Percentiles rank a stretch among this genome's conserved stretches.
phyloP scores from a whole-genome alignment of 345 rosid species.

The Geranium rotundifolium region DNA sequence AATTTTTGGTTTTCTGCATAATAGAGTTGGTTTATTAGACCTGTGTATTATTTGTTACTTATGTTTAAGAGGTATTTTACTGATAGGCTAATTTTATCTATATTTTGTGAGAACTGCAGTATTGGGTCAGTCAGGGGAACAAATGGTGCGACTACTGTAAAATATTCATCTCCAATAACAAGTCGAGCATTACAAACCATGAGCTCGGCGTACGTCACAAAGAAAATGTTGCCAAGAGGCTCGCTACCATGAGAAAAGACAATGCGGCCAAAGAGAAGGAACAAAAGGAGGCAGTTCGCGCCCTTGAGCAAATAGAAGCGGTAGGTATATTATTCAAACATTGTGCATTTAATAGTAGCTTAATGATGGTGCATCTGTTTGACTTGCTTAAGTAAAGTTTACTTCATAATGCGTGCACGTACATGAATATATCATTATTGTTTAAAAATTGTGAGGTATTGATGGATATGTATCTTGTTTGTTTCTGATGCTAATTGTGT shows the following conservation, averaged over 20 bases:
- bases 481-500: too few relatives aligned
- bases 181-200: conserved; percentile 81
- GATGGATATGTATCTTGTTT: too few relatives aligned
- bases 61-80: background rate
- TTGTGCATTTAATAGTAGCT: background rate
- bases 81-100: background rate
- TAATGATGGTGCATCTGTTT: background rate
- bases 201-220: conserved; percentile 81
- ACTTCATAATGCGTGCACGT: too few relatives aligned
- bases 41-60: background rate
- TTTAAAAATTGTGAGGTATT: background rate
- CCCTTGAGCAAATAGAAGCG: conserved; percentile 83
- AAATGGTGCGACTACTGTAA: conserved; percentile 98
- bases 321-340: conserved; percentile 28
- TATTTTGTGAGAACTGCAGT: conserved; percentile 24
- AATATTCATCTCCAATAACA: conserved; percentile 66
- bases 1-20: too few relatives aligned
- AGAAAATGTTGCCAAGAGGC: conserved; percentile 63
- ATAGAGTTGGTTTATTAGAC: too few relatives aligned
- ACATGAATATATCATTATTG: background rate
- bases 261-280: conserved; percentile 75
- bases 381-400: background rate
- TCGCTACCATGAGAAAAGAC: conserved; percentile 64
- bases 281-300: conserved; percentile 53
- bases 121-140: conserved; percentile 95